Percentiles rank a stretch among this genome's conserved stretches.
Evolutionary conservation across 768 basidiomycete genomes (phyloP).

Genomic region (Hypholoma fasciculare): DNA sequence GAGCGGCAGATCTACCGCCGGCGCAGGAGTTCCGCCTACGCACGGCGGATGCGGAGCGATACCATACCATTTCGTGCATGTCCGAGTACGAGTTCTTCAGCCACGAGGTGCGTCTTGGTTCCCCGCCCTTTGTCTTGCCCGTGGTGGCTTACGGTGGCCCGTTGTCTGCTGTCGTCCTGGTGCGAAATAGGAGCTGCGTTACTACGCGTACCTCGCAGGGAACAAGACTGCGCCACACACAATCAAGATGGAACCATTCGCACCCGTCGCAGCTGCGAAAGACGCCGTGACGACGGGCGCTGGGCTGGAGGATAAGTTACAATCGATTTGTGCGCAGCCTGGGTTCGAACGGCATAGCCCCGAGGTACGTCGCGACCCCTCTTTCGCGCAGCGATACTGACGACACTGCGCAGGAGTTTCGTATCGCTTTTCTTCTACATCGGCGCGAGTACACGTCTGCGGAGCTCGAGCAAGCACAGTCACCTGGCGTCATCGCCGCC

Average conservation of each 20-base stretch:
- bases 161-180: neutral
- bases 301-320: neutral
- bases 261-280: neutral
- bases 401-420: neutral
- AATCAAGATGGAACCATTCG: conserved; percentile 5
- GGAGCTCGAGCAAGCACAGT: neutral
- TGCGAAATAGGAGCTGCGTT: conserved; percentile 1
- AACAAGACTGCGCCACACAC: conserved; percentile 1
- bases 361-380: neutral
- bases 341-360: conserved; percentile 5
- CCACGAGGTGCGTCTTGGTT: neutral
- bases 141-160: neutral
- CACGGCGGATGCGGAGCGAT: neutral
- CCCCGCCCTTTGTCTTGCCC: neutral
- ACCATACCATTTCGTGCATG: neutral
- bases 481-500: neutral
- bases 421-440: conserved; percentile 1
- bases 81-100: conserved; percentile 6
- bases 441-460: conserved; percentile 1
- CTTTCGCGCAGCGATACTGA: neutral
- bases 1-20: conserved; percentile 6
- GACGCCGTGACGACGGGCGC: neutral
- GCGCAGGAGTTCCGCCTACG: conserved; percentile 5
- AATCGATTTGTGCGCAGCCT: neutral
- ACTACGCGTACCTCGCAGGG: conserved; percentile 3